A percentile compares a stretch with the other conserved stretches of the same genome.
Evolutionary conservation across 805 yeast genomes (phyloP).

Genomic region (Lipomyces oligophaga): DNA sequence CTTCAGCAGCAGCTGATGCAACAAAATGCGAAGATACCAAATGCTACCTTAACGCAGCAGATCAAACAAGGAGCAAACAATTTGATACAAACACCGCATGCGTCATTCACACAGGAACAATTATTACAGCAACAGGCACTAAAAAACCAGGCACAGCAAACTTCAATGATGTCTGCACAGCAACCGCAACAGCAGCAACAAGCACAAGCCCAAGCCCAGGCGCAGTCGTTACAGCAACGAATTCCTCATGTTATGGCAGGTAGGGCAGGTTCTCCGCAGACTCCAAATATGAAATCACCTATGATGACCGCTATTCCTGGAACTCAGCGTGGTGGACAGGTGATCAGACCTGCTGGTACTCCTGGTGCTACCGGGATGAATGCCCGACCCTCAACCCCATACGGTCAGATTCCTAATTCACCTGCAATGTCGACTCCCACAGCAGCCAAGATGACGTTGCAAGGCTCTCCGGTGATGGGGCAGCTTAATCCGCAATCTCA

Average conservation of each 20-base stretch:
- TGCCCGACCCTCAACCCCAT: slow-evolving; percentile 11
- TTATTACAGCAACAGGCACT: slow-evolving; percentile 16
- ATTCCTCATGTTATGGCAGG: slow-evolving; percentile 18
- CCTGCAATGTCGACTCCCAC: slow-evolving; percentile 6
- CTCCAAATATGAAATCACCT: slow-evolving; percentile 8
- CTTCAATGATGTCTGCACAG: too few species aligned
- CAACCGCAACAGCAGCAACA: slow-evolving; percentile 18
- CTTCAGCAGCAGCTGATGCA: too few species aligned
- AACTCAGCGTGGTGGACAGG: slow-evolving; percentile 12
- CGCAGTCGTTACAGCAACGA: slow-evolving; percentile 25
- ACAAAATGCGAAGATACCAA: too few species aligned
- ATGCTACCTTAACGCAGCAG: too few species aligned
- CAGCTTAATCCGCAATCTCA: too few species aligned
- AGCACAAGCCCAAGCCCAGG: slow-evolving; percentile 9
- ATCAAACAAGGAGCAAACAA: too few species aligned
- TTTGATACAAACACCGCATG: too few species aligned
- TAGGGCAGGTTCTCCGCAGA: slow-evolving; percentile 21
- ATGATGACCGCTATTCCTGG: slow-evolving; percentile 7
- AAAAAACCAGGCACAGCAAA: too few species aligned
- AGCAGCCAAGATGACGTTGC: slow-evolving; percentile 7
- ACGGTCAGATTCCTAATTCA: slow-evolving; percentile 7
- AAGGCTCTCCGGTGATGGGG: slow-evolving; percentile 12
- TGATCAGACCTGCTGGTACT: slow-evolving; percentile 8
- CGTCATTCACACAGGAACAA: slow-evolving; percentile 26
- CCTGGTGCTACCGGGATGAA: slow-evolving; percentile 9